Base-by-base conservation (phyloP, 148 eudicot species). In the Polygonum maritimum region DNA sequence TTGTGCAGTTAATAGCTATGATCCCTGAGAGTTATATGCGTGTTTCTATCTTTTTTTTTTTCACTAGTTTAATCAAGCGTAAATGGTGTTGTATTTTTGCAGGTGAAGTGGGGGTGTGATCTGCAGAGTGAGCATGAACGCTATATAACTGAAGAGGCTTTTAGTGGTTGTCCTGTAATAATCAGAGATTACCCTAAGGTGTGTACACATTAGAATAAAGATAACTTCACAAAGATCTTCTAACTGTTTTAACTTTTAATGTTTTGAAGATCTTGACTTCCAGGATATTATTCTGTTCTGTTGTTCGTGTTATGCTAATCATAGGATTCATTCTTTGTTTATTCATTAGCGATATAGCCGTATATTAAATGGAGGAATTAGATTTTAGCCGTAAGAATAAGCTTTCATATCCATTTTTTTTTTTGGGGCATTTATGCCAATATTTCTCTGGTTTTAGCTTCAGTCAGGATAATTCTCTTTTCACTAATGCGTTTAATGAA, bases 91-190 rank as follows among this genome's bases (percentile, higher is more conserved):
- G 75, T 73, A 71, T 33, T 70, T 78, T 78, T 65, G 76, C 83
- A 92, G 99, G 97, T 95, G 71, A 85, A 86, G 83, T 95, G 99
- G 99, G 99, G 99, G 44, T 88, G 91, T 83, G 99, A 95, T 88
- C 88, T 95, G 78, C 99, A 95, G 83, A 95, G 99, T 80, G 99
- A 95, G 84, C 99, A 95, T 77, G 99, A 95, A 70, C 91, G 99
- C 8, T 95, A 86, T 83, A 92, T 95, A 40, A 89, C 99, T 33
- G 99, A 95, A 81, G 86, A 86, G 84, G 97, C 86, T 65, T 95
- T 95, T 69, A 82, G 90, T 79, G 99, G 99, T 39, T 95, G 90
- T 80, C 99, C 99, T 79, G 97, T 95, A 35, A 95, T 95, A 71
- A 78, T 95, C 44, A 89, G 97, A 83, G 99, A 95, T 77, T 95